Conservation (phyloP, 768 basidiomycete genomes). For the Auricularia heimuer region DNA sequence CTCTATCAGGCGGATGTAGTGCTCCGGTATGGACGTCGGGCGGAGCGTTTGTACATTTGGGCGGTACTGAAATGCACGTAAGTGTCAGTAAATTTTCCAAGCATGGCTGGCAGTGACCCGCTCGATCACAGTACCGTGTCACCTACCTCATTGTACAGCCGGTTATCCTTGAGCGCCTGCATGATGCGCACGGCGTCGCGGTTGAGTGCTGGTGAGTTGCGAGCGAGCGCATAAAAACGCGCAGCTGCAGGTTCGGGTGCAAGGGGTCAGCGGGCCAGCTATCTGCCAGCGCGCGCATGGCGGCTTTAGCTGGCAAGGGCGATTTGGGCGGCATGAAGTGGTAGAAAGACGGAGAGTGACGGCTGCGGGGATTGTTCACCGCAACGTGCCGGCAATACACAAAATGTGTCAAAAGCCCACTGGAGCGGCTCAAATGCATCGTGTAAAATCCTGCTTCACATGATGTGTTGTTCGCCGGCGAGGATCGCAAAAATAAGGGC, state of each 20-base stretch:
- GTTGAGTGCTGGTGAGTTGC: constrained; percentile 57
- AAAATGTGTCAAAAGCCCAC: no score
- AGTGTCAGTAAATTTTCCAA: background rate
- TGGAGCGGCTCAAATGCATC: no score
- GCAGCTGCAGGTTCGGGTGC: constrained; percentile 55
- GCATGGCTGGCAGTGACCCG: no score
- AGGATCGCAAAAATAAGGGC: background rate
- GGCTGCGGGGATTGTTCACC: background rate
- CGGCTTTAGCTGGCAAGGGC: background rate
- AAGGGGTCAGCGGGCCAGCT: constrained; percentile 67
- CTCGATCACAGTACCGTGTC: background rate
- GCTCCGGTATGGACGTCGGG: constrained; percentile 60
- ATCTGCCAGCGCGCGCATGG: constrained; percentile 31
- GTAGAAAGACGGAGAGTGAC: background rate
- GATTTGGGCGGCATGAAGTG: background rate
- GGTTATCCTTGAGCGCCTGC: constrained; percentile 43
- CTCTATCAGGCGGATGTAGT: constrained; percentile 65
- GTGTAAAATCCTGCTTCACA: no score
- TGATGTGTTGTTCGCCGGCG: background rate
- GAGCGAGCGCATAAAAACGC: constrained; percentile 52
- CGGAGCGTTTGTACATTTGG: constrained; percentile 52
- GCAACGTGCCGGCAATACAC: background rate
- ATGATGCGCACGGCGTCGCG: constrained; percentile 50
- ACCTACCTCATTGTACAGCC: constrained; percentile 48
- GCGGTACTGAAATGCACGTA: constrained; percentile 40